Evolutionary conservation across 768 basidiomycete genomes (phyloP).

Genomic region (Amylocystis lapponica): DNA sequence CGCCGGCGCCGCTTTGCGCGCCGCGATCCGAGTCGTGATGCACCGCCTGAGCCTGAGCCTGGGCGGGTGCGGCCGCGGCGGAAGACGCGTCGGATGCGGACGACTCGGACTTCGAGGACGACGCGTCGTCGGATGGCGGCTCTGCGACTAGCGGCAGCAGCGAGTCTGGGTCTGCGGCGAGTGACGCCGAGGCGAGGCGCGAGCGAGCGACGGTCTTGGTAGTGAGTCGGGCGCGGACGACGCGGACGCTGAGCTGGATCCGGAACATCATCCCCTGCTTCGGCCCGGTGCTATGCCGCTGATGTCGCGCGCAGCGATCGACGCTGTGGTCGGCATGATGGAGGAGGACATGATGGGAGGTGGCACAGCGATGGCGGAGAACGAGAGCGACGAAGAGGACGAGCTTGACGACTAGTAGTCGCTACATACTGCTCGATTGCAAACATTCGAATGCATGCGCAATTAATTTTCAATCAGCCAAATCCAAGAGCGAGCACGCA

Average conservation of each 20-base stretch:
- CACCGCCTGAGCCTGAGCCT: neutral
- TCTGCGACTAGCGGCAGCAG: constrained; percentile 2
- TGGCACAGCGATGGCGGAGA: constrained; percentile 3
- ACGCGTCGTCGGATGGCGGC: constrained; percentile 5
- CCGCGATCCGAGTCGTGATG: too few species aligned
- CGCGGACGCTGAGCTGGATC: constrained; percentile 35
- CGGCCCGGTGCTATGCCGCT: constrained; percentile 61
- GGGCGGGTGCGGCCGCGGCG: neutral
- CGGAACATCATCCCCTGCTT: constrained; percentile 55
- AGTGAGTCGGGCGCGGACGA: constrained; percentile 8
- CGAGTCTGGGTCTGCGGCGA: constrained; percentile 34
- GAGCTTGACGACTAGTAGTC: constrained; percentile 48
- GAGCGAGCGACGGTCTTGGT: constrained; percentile 5
- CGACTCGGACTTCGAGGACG: constrained; percentile 28
- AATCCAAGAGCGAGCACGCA: too few species aligned
- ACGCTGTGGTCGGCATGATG: constrained; percentile 62
- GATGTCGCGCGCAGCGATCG: constrained; percentile 60
- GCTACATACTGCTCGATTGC: too few species aligned
- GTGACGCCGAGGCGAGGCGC: constrained; percentile 20
- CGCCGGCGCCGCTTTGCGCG: constrained; percentile 52
- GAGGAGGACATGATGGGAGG: constrained; percentile 43
- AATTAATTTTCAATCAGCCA: too few species aligned
- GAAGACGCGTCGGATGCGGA: constrained; percentile 26
- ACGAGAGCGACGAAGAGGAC: constrained; percentile 39
- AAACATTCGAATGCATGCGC: too few species aligned